Base-by-base conservation (phyloP, 1,139 yeast genomes). In the Suhomyces bokatorum region DNA sequence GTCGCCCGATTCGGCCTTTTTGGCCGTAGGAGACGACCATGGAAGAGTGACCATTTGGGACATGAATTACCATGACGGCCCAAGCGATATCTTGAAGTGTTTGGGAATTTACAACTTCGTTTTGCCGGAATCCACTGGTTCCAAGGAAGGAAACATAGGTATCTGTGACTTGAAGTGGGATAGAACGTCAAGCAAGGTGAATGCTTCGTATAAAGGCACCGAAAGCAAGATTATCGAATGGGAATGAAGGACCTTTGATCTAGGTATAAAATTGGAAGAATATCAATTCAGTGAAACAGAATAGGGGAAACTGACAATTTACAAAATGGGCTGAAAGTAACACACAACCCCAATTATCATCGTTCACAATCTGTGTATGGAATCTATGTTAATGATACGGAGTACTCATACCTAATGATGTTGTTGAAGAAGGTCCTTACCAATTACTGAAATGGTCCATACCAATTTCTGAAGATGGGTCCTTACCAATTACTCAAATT, bases 1-100 rank as follows among this genome's bases (percentile, higher is more conserved):
- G 12, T 79, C 87, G 1, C 79, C 81, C 1, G 69, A 78, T 53
- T 64, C 66, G 32, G 60, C 64, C 27, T 73, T 63, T 56, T 59
- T 84, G 32, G 90, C 85, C 0, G 63, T 83, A 2, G 91, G 87
- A 1, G 87, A 85, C 48, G 77, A 80, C 47, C 77, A 74, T 36
- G 90, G 90, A 0, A 70, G 70, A 35, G 68, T 83, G 11, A 58
- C 75, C 3, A 55, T 83, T 2, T 83, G 87, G 85, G 77, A 77
- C 50, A 58, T 79, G 2, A 36, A 51, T 28, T 43, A 46, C 36
- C 57, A 48, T 37, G 39, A 47, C 6, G 49, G 46, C 36, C 45
- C 48, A 3, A 46, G 35, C 16, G 53, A 50, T 11, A 37, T 49
- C 8, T 45, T 66, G 42, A 52, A 56, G 38, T 65, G 72, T 45